Evolutionary conservation across 2,329 filamentous ascomycete genomes (phyloP).

Genomic region (Aspergillus glaucus): DNA sequence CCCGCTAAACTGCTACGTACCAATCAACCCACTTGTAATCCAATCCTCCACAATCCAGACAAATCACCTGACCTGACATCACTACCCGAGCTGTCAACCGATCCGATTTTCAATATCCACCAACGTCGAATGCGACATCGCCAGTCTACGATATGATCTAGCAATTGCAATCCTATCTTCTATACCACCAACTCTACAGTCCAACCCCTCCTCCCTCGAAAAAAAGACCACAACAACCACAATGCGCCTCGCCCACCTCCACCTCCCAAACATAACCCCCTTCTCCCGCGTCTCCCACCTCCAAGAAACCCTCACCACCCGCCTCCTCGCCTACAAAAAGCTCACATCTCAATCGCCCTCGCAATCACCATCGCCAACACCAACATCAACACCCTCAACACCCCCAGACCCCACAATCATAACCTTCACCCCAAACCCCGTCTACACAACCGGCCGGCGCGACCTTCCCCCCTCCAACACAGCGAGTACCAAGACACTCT

Average conservation of each 20-base stretch:
- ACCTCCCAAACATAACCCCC: constrained; percentile 48
- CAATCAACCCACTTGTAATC: neutral
- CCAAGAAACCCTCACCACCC: constrained; percentile 52
- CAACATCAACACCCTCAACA: constrained; percentile 15
- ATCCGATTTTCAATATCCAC: neutral
- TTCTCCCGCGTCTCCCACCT: constrained; percentile 51
- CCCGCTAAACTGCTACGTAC: too few relatives aligned
- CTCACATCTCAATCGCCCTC: constrained; percentile 22
- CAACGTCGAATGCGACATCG: constrained; percentile 2
- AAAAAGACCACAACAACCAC: neutral
- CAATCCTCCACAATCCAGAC: neutral
- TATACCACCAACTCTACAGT: neutral
- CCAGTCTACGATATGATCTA: neutral
- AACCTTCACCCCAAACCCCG: constrained; percentile 74
- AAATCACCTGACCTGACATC: neutral
- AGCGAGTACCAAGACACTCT: constrained; percentile 26
- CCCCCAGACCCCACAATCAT: constrained; percentile 65
- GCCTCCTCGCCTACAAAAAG: constrained; percentile 57
- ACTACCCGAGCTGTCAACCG: neutral
- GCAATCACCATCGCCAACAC: constrained; percentile 15
- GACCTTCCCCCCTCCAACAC: constrained; percentile 49
- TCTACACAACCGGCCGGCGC: constrained; percentile 85
- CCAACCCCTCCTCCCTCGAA: neutral
- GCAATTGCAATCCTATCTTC: too few relatives aligned
- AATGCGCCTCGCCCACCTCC: constrained; percentile 57